Evolutionary conservation across 164 flowering plant species (phyloP).

Genomic region (Magnolia sinica): DNA sequence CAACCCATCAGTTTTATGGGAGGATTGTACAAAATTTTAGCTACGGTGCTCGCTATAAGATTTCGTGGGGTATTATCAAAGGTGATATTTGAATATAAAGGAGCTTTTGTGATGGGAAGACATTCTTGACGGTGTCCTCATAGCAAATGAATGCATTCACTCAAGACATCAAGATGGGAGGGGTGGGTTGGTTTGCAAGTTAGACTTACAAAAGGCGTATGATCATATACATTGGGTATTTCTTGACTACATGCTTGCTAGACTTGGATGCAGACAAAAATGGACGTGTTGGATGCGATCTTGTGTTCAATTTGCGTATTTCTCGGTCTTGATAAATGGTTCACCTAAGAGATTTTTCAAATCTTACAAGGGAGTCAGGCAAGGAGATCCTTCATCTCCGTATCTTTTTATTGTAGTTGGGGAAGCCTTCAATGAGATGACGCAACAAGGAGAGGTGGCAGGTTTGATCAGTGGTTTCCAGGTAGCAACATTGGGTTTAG

Average conservation of each 20-base stretch:
- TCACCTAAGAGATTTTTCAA: no score
- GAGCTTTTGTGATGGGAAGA: neutral
- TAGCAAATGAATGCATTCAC: neutral
- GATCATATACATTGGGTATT: neutral
- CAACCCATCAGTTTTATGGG: neutral
- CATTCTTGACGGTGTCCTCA: neutral
- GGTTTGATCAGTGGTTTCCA: neutral
- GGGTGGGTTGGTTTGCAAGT: no score
- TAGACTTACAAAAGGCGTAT: no score
- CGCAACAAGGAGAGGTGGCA: neutral
- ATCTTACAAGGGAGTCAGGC: no score
- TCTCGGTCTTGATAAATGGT: no score
- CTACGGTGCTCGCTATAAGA: neutral
- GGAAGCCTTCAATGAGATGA: neutral
- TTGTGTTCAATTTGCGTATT: neutral
- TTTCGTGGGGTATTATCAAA: neutral
- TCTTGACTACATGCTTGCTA: neutral
- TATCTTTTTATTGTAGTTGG: neutral
- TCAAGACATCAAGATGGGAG: neutral
- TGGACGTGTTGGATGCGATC: neutral
- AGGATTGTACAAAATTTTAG: neutral
- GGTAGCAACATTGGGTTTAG: neutral
- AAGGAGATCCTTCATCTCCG: neutral
- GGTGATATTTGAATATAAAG: neutral
- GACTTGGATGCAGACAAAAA: neutral